Evolutionary conservation across 2,329 filamentous ascomycete species (phyloP), one percentile per base, ranked within the genome.

Genomic region (Knufia fluminis): DNA sequence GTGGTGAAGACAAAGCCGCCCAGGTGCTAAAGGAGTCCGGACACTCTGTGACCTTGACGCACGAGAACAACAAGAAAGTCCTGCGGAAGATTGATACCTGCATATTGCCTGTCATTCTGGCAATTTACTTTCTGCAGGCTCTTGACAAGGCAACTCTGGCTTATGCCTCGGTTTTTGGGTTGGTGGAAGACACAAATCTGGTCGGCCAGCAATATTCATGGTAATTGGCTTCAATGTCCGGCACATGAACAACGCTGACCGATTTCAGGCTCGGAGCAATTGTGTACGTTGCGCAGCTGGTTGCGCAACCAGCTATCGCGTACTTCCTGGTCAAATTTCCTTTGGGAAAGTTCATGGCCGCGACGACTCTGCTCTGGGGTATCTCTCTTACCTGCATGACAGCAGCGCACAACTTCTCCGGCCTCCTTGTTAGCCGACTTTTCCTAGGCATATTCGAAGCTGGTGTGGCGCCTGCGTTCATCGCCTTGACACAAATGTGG

Each of bases 151-250:
- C 78, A 0, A 79, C 77, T 0, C 67, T 83, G 2, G 69, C 66
- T 1, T 83, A 82, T 57, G 77, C 77, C 2, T 80, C 79, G 0
- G 75, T 83, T 9, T 83, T 83, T 55, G 79, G 79, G 2, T 68
- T 84, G 9, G 73, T 79, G 26, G 67, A 79, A 46, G 76, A 81
- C 59, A 74, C 78, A 0, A 60, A 72, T 35, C 72, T 83, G 1
- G 65, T 72, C 7, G 77, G 77, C 14, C 68, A 77, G 43, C 71
- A 83, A 52, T 77, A 72, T 60, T 72, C 69, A 28, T 76, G 73
- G 33, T 36, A 36, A 4, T 6, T 36, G 9, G 6, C 6, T 14
- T n/a, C 33, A 4, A 4, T 36, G 4, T 4, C n/a, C 10, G 6
- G n/a, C 6, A 36, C 33, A 36, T 14, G n/a, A 36, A 16, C 33